Evolutionary conservation across 257 asterid species (phyloP).

Genomic region (Plectranthus barbatus): DNA sequence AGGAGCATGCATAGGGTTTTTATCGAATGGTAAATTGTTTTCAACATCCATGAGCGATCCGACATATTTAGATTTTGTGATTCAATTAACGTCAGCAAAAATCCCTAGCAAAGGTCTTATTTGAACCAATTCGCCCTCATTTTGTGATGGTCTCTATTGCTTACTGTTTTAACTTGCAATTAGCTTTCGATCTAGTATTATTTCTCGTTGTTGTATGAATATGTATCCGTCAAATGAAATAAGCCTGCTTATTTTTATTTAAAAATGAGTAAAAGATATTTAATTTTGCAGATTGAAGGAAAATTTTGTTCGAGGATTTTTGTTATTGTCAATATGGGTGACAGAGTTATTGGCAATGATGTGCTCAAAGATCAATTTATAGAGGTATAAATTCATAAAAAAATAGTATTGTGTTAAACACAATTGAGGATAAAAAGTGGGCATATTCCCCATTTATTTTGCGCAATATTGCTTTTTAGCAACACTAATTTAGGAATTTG

Average conservation of each 20-base stretch:
- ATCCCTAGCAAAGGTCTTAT: conserved; percentile 67
- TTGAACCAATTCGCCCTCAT: conserved; percentile 68
- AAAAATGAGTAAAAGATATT: conserved; percentile 11
- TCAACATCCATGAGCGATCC: no score
- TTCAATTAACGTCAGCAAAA: no score
- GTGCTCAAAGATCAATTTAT: conserved; percentile 39
- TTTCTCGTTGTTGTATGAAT: background rate
- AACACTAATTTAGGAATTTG: background rate
- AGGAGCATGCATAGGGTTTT: no score
- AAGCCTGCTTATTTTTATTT: background rate
- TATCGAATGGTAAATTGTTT: no score
- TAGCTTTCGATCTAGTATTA: conserved; percentile 51
- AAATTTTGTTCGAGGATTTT: conserved; percentile 53
- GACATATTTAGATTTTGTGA: no score
- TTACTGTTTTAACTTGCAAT: conserved; percentile 31
- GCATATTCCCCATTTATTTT: background rate
- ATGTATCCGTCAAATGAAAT: background rate
- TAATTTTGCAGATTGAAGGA: conserved; percentile 39
- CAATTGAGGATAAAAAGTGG: background rate
- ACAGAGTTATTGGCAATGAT: conserved; percentile 64
- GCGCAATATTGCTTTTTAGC: conserved; percentile 1
- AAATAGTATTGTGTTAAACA: background rate
- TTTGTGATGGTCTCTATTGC: conserved; percentile 66
- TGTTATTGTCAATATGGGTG: conserved; percentile 35
- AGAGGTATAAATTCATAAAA: conserved; percentile 36